Evolutionary conservation across 2,329 filamentous ascomycete species (phyloP).

Genomic region (Neofusicoccum sp.): DNA sequence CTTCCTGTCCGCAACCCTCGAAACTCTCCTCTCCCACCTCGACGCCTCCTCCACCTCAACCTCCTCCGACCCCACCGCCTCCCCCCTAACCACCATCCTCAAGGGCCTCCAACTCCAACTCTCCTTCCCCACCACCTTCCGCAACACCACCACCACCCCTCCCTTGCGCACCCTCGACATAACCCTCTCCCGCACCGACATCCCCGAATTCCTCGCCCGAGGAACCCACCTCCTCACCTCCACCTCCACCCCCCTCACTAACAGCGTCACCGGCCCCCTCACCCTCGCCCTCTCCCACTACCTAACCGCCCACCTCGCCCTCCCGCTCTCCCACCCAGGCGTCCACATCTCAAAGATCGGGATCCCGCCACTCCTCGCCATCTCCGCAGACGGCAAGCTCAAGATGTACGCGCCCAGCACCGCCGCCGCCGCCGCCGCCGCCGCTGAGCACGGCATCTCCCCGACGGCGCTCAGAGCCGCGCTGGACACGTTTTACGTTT

Average conservation of each 20-base stretch:
- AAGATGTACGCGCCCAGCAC: constrained; percentile 40
- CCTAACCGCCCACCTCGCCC: constrained; percentile 43
- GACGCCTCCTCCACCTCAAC: constrained; percentile 31
- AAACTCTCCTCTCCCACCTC: constrained; percentile 64
- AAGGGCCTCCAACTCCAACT: constrained; percentile 40
- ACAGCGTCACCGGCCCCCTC: constrained; percentile 36
- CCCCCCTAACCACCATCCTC: constrained; percentile 35
- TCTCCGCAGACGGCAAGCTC: constrained; percentile 43
- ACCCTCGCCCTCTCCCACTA: constrained; percentile 44
- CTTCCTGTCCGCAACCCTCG: constrained; percentile 50
- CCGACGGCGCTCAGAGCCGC: constrained; percentile 20
- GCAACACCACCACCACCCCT: constrained; percentile 28
- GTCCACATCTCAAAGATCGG: constrained; percentile 46
- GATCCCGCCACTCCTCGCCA: constrained; percentile 33
- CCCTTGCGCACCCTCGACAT: constrained; percentile 48
- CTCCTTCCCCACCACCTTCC: constrained; percentile 28
- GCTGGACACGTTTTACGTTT: neutral
- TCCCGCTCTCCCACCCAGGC: constrained; percentile 43
- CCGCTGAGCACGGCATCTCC: neutral
- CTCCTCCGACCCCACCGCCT: constrained; percentile 28
- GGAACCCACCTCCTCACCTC: constrained; percentile 29
- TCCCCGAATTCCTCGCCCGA: constrained; percentile 37
- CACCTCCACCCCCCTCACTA: constrained; percentile 28
- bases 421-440: neutral
- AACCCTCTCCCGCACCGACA: constrained; percentile 44